Evolutionary conservation across 495 filamentous ascomycete species (phyloP).

Genomic region (Saxispiralis lemnorum): DNA sequence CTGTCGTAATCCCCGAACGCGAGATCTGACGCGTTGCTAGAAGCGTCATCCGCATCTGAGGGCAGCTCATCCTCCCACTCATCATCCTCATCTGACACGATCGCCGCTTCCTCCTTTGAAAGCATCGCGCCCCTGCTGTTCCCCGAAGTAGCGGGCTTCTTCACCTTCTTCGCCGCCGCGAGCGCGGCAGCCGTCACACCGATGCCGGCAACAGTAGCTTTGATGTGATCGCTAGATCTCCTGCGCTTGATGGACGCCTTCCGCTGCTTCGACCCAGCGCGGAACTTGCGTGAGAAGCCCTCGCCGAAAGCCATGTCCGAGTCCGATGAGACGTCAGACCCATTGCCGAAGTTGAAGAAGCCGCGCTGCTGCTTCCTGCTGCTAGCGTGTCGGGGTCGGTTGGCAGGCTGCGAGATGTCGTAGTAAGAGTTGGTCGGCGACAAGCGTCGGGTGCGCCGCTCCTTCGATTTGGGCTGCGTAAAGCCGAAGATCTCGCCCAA

Average conservation of each 20-base stretch:
- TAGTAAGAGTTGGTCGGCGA: not conserved
- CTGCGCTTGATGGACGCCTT: constrained; percentile 18
- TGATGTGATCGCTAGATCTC: constrained; percentile 28
- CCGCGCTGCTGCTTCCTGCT: constrained; percentile 30
- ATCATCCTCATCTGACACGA: constrained; percentile 21
- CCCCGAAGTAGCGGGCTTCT: constrained; percentile 11
- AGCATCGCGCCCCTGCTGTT: constrained; percentile 6
- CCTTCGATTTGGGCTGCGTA: not conserved
- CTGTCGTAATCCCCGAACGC: constrained; percentile 33
- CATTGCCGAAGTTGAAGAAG: constrained; percentile 44
- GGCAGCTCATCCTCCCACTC: constrained; percentile 42
- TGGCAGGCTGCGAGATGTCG: not conserved
- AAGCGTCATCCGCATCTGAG: constrained; percentile 13
- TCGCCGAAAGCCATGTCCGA: constrained; percentile 33
- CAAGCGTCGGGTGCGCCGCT: too few relatives aligned
- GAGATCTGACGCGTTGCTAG: constrained; percentile 35
- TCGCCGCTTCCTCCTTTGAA: constrained; percentile 1
- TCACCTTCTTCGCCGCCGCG: constrained; percentile 29
- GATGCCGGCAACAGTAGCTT: constrained; percentile 38
- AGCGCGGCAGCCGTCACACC: constrained; percentile 41
- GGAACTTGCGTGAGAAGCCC: constrained; percentile 15
- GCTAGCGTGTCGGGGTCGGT: not conserved
- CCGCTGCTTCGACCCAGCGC: too few relatives aligned
- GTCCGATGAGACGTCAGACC: constrained; percentile 42
- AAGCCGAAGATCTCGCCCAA: constrained; percentile 5